phyloP scores from a whole-genome alignment of 1,284 basidiomycete genomes.

The Puccinia brachypodii region DNA sequence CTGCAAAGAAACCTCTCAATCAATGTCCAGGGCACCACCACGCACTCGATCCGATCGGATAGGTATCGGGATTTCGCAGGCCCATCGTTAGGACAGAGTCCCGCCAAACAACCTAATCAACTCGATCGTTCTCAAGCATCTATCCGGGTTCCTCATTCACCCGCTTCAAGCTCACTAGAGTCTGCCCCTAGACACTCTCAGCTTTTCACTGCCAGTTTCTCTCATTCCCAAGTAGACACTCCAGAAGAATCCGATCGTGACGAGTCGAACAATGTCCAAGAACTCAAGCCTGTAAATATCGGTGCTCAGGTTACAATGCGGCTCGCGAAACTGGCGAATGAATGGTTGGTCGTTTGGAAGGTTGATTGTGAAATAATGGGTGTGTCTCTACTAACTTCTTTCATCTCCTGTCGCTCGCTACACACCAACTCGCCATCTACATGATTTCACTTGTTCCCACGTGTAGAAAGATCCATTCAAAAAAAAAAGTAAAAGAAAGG shows the following conservation, averaged over 20 bases:
- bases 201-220: constrained; percentile 4
- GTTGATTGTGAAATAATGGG: background rate
- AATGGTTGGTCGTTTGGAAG: constrained; percentile 26
- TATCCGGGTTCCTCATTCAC: background rate
- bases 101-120: background rate
- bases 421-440: background rate
- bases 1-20: background rate
- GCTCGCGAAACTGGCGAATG: background rate
- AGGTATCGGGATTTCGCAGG: background rate
- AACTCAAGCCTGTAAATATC: background rate
- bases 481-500: background rate
- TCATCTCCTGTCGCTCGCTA: background rate
- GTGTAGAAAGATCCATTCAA: background rate
- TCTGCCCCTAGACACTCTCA: background rate
- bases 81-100: background rate
- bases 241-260: background rate
- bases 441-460: background rate
- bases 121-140: background rate
- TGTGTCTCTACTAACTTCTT: background rate
- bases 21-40: background rate
- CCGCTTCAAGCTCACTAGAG: background rate
- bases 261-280: background rate
- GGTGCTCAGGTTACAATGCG: background rate
- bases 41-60: background rate
- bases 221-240: background rate